Evolutionary conservation across 306 rosid genomes (phyloP), one percentile per base, ranked within the genome.

Genomic region (Adenanthera pavonina): DNA sequence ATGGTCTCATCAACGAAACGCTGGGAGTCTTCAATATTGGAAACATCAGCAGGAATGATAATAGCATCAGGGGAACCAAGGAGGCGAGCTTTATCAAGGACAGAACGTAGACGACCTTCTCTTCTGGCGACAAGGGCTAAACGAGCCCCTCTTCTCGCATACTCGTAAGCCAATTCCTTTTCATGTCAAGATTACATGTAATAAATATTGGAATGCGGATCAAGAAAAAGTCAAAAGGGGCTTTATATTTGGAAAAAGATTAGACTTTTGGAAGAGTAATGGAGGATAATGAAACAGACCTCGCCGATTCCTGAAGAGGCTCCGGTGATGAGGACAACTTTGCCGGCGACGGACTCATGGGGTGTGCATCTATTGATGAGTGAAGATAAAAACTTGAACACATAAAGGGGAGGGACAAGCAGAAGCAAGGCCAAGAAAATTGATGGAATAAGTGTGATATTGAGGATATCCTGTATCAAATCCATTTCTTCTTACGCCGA

Each of bases 91-190:
- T 56, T 54, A 20, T 79, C 70, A 2, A 60, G 35, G 0, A 79
- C 70, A 41, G 15, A 68, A 2, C 46, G 70, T 2, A 79, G 70
- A 16, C 77, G 59, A 59, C 57, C 76, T 75, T 69, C 82, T 56
- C 77, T 69, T 54, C 82, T 69, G 13, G 60, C 82, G 3, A 79
- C 36, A 2, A 79, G 70, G 8, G 69, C 61, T 4, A 79, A 44
- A 54, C 82, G 60, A 57, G 77, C 77, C n/a, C 61, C 69, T 69
- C 77, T 79, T 34, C 77, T 69, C 5, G 82, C 77, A 13, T 79
- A 79, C 69, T 79, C 61, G 30, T 79, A 79, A 14, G 82, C 82
- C 56, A 69, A 41, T 43, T 12, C 36, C 82, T 69, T 34, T 14
- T 51, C 44, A 7, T 15, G 3, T 16, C 5, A 64, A 15, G 4